Evolutionary conservation across 2,329 filamentous ascomycete species (phyloP), one percentile per base, ranked within the genome.

Genomic region (Aureobasidium melanogenum): DNA sequence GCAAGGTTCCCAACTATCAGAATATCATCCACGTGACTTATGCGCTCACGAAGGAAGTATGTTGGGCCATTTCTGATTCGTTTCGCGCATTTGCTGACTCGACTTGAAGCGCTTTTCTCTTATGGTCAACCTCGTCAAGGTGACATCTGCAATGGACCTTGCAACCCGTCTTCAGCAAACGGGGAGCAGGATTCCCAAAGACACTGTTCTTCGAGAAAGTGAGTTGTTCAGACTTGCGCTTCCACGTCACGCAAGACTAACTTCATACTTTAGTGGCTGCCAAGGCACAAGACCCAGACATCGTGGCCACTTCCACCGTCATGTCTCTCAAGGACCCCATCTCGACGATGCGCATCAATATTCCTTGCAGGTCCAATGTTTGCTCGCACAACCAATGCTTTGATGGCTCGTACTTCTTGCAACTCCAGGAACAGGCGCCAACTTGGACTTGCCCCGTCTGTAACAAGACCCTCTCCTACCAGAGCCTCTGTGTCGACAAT

Each of bases 401-500:
- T 67, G 94, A 99, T 72, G 93, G 89, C 3, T 87, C 85, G 3
- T 95, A 91, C 1, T 99, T 97, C 71, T 80, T 99, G 22, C 90
- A 96, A 68, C 77, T 99, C 30, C 93, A 97, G 72, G 91, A 97
- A 72, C 94, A 99, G 77, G 93, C 91, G 0, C 94, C 94, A 0
- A 95, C 94, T 19, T 99, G 94, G 94, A 81, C 86, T n/a, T 99
- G 94, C 69, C 94, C 94, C 0, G 87, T 97, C 24, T 99, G 94
- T 77, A 93, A 88, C 74, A 95, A 92, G 69, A 76, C 84, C 0
- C 87, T 91, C 1, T 84, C 86, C 0, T 99, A 90, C 72, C 88
- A 93, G 55, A 86, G 84, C 51, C 77, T 99, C 26, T 91, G 90
- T 12, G 85, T 97, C 32, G 94, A 99, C 67, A 88, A 94, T 69